These are phyloP conservation scores for Lentinula sp. DNA, from an alignment of 768 basidiomycete species.

Conservation along the genomic window DNA sequence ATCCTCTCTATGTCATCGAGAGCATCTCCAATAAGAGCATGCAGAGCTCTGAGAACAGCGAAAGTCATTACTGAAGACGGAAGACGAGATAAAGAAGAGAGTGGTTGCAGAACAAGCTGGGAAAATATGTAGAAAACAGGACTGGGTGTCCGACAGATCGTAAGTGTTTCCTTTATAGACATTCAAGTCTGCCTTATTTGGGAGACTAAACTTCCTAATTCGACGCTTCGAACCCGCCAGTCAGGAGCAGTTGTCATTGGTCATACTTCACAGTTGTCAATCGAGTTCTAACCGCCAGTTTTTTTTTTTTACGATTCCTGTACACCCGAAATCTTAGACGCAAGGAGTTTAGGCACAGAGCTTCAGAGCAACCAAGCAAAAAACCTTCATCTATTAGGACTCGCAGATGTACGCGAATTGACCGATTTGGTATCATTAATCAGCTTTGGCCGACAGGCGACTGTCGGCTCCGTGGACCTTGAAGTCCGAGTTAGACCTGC, in stretches of 20 bases:
- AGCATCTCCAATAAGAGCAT: constrained; percentile 61
- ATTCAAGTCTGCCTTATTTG: background rate
- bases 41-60: constrained; percentile 54
- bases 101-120: background rate
- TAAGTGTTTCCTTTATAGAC: background rate
- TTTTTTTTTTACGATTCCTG: background rate
- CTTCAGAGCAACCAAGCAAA: background rate
- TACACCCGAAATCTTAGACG: background rate
- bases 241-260: background rate
- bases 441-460: background rate
- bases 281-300: background rate
- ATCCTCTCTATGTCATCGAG: constrained; percentile 62
- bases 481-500: background rate
- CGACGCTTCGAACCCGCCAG: background rate
- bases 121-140: background rate
- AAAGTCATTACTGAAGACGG: constrained; percentile 43
- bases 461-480: constrained; percentile 1
- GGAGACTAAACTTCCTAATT: background rate
- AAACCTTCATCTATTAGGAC: background rate
- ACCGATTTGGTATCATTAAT: background rate
- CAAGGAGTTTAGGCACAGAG: background rate
- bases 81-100: background rate
- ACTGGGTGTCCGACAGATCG: background rate
- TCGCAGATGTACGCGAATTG: background rate
- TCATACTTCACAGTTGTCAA: background rate